Base-by-base conservation (phyloP, 78 protist species). In the Emiliania huxleyi region DNA sequence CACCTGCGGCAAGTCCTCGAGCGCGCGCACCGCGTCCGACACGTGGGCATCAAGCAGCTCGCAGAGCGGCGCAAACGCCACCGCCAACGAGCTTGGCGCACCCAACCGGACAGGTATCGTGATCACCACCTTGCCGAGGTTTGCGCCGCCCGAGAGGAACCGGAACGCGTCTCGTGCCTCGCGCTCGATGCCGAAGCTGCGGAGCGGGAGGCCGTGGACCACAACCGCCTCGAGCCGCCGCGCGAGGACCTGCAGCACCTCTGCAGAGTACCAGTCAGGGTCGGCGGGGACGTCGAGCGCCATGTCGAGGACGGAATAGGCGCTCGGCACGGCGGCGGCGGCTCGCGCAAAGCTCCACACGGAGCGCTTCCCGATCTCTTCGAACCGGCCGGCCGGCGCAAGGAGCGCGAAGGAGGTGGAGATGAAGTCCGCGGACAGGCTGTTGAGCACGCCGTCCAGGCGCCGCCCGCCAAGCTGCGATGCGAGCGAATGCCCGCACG, bases 281-380 rank as follows among this genome's bases (percentile, higher is more conserved):
- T 11, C 18, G 23, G 33, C 8, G n/a, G 12, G n/a, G 75, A 62
- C 23, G 33, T 62, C 62, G 29, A 8, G 15, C 8, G 62, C 42
- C 38, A 25, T 40, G 22, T 91, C 93, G 23, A 73, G 55, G 29
- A 91, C 33, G 19, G 89, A 71, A 33, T 33, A 3, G 29, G 5
- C 18, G 55, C 55, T 48, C 62, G 15, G 29, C 40, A 2, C 48
- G 25, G 87, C 71, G 15, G 29, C 35, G n/a, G 84, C 3, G 4
- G 85, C 52, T 2, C 93, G 48, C 55, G 85, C 1, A 6, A 2
- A 4, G 21, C 35, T n/a, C 85, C 79, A 91, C 26, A 91, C 55
- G 87, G 15, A 52, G 0, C 84, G 83, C 62, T 91, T 91, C 87
- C 93, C 93, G 79, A 91, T 91, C 35, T 91, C 93, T 8, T 15